phyloP scores from a whole-genome alignment of 2,329 filamentous ascomycete species.

The Diaporthe citri region DNA sequence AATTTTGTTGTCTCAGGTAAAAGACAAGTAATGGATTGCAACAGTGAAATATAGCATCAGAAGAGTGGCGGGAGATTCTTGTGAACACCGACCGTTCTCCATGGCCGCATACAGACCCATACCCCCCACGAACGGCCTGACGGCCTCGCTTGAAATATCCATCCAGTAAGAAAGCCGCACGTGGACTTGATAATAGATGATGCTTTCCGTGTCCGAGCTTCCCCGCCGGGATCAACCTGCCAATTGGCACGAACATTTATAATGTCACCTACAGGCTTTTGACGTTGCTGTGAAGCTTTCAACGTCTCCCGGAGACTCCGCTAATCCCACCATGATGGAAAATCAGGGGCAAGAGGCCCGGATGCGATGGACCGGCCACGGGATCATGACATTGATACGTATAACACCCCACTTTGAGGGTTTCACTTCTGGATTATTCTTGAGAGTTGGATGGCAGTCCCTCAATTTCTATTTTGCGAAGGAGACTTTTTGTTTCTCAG shows the following conservation, averaged over 20 bases:
- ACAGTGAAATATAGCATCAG: too few relatives aligned
- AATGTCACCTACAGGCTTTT: conserved; percentile 19
- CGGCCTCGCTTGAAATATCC: too few relatives aligned
- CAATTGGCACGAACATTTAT: neutral
- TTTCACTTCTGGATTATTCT: neutral
- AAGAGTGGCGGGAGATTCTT: neutral
- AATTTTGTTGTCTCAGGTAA: fast-evolving
- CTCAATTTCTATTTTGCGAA: neutral
- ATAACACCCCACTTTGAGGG: neutral
- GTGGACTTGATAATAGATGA: neutral
- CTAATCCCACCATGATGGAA: neutral
- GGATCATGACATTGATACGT: neutral
- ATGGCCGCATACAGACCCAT: neutral
- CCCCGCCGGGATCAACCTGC: conserved; percentile 10
- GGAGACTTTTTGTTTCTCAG: neutral
- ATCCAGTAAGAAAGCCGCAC: neutral
- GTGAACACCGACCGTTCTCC: neutral
- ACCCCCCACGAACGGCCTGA: neutral
- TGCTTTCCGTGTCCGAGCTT: conserved; percentile 22
- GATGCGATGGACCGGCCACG: neutral
- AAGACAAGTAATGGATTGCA: too few relatives aligned
- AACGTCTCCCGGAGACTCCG: neutral
- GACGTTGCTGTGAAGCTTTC: conserved; percentile 5
- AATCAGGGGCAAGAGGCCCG: neutral
- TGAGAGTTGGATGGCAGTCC: too few relatives aligned